These are phyloP conservation scores for Phylloporus sp. DNA, from an alignment of 768 basidiomycete genomes.

Conservation along the genomic window DNA sequence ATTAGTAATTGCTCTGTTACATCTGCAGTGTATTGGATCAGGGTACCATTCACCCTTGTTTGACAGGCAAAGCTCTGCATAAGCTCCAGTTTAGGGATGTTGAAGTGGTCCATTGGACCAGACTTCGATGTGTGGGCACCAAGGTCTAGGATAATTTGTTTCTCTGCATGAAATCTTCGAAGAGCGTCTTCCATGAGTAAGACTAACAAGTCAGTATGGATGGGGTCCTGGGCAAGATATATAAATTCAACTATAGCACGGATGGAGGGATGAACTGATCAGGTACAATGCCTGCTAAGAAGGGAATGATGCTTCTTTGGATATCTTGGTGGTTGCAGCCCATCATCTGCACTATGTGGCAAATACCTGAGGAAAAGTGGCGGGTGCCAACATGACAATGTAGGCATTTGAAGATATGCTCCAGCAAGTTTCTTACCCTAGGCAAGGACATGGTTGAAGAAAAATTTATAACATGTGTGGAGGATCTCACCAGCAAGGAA, in stretches of 20 bases:
- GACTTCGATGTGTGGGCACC: constrained; percentile 2
- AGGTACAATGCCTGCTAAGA: background rate
- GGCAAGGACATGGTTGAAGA: constrained; percentile 5
- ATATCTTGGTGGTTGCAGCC: background rate
- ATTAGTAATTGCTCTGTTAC: background rate
- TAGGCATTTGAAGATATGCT: background rate
- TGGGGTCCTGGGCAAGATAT: background rate
- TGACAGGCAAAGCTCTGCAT: constrained; percentile 8
- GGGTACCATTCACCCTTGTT: constrained; percentile 15
- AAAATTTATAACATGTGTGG: constrained; percentile 4
- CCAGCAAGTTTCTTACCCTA: constrained; percentile 7
- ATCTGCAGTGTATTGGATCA: constrained; percentile 28
- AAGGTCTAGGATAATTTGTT: constrained; percentile 10
- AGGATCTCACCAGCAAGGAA: constrained; percentile 8
- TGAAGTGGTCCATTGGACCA: background rate
- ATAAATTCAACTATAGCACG: background rate
- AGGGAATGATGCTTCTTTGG: background rate
- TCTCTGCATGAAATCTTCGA: constrained; percentile 10
- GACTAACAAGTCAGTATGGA: constrained; percentile 2
- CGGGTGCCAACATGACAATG: constrained; percentile 23
- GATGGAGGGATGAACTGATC: background rate
- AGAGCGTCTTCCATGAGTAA: constrained; percentile 2
- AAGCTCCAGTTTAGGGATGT: constrained; percentile 1
- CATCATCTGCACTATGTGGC: background rate
- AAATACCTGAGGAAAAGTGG: constrained; percentile 34